Evolutionary conservation across 345 rosid genomes (phyloP), one percentile per base, ranked within the genome.

Genomic region (Salix purpurea): DNA sequence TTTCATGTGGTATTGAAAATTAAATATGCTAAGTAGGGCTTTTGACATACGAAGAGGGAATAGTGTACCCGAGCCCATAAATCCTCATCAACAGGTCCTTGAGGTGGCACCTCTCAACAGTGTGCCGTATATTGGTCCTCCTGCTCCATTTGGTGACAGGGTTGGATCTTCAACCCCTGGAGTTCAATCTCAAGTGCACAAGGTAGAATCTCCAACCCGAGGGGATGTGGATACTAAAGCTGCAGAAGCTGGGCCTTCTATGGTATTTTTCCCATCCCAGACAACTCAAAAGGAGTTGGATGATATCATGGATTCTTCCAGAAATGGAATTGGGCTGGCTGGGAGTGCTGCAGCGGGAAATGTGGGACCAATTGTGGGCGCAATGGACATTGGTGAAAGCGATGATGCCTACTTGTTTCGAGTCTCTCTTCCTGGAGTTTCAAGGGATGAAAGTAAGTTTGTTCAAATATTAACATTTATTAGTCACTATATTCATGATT

Each of bases 351-450:
- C 97, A 39, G 56, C 83, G 75, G 94, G 92, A 44, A 77, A 76
- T 78, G 72, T 94, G 24, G 97, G 97, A 68, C 90, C 90, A 1
- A 18, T 69, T 19, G 26, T 92, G 16, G 98, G 97, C 65, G 58
- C 73, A 56, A 64, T 87, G 42, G 89, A 94, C 77, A 83, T 94
- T 42, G 88, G 87, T 36, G 98, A 92, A 80, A 77, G 83, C 1
- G 90, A 84, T 28, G 93, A 90, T 61, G 75, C 91, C 0, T 92
- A 89, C 86, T 72, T 80, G 50, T 92, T 92, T 48, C 86, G 92
- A 67, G 90, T 91, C 50, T 52, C 85, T 30, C 90, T 92, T 5
- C 96, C 97, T 50, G 97, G 96, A 56, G 96, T 89, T 71, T 80
- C 91, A 65, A 84, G 84, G 73, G 89, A 90, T 67, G 88, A 88